Evolutionary conservation across 768 basidiomycete genomes (phyloP).

Genomic region (Amyloporia xantha): DNA sequence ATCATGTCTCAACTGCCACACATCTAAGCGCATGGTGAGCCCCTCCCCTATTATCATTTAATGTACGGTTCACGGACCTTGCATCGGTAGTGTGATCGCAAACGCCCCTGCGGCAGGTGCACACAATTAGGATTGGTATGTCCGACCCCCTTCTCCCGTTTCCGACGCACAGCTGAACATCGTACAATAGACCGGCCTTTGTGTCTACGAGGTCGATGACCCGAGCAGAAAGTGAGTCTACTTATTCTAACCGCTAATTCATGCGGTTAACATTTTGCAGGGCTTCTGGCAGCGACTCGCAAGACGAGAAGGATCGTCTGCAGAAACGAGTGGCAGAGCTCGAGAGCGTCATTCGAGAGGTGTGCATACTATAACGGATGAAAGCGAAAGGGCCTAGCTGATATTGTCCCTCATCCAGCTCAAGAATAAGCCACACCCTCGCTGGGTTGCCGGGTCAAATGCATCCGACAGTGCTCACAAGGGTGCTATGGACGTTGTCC

Average conservation of each 20-base stretch:
- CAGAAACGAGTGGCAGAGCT: conserved; percentile 75
- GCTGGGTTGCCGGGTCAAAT: conserved; percentile 35
- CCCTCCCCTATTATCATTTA: neutral
- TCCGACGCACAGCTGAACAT: neutral
- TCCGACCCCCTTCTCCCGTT: neutral
- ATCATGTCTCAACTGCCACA: conserved; percentile 68
- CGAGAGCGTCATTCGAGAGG: conserved; percentile 80
- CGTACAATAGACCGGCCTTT: conserved; percentile 58
- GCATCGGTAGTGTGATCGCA: conserved; percentile 36
- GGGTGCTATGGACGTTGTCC: no score
- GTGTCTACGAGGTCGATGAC: conserved; percentile 81
- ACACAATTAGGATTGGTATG: conserved; percentile 34
- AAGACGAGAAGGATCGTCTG: conserved; percentile 60
- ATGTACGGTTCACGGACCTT: neutral
- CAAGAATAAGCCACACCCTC: conserved; percentile 68
- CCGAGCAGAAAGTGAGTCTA: conserved; percentile 24
- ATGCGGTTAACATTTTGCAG: neutral
- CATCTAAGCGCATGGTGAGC: conserved; percentile 65
- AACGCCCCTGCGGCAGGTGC: conserved; percentile 42
- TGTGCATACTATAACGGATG: conserved; percentile 15
- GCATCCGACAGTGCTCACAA: neutral
- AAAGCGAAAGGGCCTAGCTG: neutral
- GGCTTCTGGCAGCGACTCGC: conserved; percentile 24
- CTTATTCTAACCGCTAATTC: neutral
- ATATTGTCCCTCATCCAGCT: conserved; percentile 40